phyloP scores from a whole-genome alignment of 2,329 filamentous ascomycete genomes.

The Parascedosporium putredinis region DNA sequence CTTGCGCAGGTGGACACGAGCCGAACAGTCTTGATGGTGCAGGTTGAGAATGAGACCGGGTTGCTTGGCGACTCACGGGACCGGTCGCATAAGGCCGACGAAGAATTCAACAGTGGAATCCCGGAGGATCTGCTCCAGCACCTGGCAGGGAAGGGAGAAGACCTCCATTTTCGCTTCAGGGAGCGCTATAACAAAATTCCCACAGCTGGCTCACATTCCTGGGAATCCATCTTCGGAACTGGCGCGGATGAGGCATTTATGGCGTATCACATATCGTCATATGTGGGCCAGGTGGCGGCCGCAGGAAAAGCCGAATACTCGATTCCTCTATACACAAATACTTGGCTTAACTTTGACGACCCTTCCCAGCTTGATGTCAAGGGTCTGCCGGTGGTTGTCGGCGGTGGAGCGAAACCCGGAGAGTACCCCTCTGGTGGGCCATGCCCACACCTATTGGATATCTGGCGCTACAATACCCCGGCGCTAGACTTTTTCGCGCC shows the following conservation, averaged over 20 bases:
- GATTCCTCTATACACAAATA: constrained; percentile 25
- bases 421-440: constrained; percentile 26
- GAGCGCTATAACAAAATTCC: constrained; percentile 9
- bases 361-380: constrained; percentile 21
- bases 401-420: constrained; percentile 23
- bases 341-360: constrained; percentile 27
- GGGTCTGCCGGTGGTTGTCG: constrained; percentile 22
- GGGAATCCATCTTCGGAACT: constrained; percentile 23
- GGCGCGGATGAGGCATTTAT: constrained; percentile 26
- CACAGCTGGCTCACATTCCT: constrained; percentile 16
- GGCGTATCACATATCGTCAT: constrained; percentile 23
- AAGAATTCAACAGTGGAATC: constrained; percentile 23
- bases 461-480: constrained; percentile 29
- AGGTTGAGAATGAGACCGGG: constrained; percentile 47
- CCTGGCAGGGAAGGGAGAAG: neutral
- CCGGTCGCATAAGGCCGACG: constrained; percentile 27
- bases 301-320: constrained; percentile 23
- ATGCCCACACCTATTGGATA: constrained; percentile 22
- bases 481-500: constrained; percentile 35
- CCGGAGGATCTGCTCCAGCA: neutral
- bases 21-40: constrained; percentile 44
- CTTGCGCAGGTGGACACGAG: constrained; percentile 30
- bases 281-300: constrained; percentile 22
- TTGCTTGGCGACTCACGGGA: constrained; percentile 42
- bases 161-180: neutral